Percentiles rank a stretch among this genome's conserved stretches.
phyloP scores from a whole-genome alignment of 1,284 basidiomycete genomes.

The Anthracocystis panici-leucophaei region DNA sequence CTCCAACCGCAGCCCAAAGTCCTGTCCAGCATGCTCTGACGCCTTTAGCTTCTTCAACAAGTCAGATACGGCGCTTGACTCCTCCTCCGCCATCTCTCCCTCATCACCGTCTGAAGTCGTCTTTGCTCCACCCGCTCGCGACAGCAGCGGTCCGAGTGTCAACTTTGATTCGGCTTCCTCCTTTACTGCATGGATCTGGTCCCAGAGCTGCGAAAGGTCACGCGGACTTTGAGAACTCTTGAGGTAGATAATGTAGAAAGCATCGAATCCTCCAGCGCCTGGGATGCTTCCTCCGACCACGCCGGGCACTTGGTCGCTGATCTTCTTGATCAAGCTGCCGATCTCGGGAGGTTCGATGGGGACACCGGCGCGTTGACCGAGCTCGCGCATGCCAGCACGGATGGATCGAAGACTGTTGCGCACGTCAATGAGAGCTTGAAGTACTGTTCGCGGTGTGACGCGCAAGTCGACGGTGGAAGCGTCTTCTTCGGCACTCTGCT shows the following conservation, averaged over 20 bases:
- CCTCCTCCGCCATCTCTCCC: not conserved
- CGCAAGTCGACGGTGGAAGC: conserved; percentile 10
- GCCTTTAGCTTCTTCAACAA: conserved; percentile 72
- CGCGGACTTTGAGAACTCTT: conserved; percentile 15
- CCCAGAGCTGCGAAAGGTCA: conserved; percentile 46
- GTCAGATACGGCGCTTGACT: conserved; percentile 25
- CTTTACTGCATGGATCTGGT: conserved; percentile 37
- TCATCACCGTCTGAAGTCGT: not conserved
- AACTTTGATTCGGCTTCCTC: conserved; percentile 34
- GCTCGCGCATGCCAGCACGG: conserved; percentile 83
- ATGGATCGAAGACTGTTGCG: conserved; percentile 75
- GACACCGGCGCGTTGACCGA: conserved; percentile 83
- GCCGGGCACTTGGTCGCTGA: conserved; percentile 78
- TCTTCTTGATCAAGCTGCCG: conserved; percentile 85
- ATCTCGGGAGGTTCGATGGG: conserved; percentile 93
- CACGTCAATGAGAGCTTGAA: conserved; percentile 53
- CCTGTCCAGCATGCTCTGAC: conserved; percentile 64
- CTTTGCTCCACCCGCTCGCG: conserved; percentile 39
- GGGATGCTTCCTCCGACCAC: conserved; percentile 95
- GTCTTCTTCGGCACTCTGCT: conserved; percentile 7
- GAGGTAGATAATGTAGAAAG: conserved; percentile 83
- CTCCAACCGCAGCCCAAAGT: conserved; percentile 78
- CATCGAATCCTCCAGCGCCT: conserved; percentile 97
- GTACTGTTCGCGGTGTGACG: conserved; percentile 23
- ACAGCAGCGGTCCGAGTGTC: conserved; percentile 40